Evolutionary conservation across 164 flowering plant genomes (phyloP).

Genomic region (Stephania cephalantha): DNA sequence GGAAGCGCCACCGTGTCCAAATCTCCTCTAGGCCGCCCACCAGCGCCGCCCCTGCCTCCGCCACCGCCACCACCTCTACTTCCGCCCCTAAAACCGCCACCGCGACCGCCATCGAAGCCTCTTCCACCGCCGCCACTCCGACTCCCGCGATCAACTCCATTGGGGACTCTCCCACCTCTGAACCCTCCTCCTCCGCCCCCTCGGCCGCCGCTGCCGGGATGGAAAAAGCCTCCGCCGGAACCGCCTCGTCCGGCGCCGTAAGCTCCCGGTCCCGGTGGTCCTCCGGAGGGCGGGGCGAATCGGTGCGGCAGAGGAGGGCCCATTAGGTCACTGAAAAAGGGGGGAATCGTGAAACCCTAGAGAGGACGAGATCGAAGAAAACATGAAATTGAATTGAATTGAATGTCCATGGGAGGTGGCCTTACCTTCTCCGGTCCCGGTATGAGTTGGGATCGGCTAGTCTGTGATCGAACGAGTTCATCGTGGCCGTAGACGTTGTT

Average conservation of each 20-base stretch:
- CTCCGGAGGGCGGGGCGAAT: conserved; percentile 13
- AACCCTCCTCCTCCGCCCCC: conserved; percentile 20
- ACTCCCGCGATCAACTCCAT: conserved; percentile 10
- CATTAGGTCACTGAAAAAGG: conserved; percentile 34
- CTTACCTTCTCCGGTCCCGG: conserved; percentile 33
- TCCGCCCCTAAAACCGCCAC: conserved; percentile 31
- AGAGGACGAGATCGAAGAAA: neutral
- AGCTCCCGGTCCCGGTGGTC: neutral
- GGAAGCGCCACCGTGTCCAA: conserved; percentile 66
- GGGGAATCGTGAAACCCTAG: neutral
- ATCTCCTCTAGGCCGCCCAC: conserved; percentile 42
- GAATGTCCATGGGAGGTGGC: neutral
- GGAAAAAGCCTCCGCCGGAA: conserved; percentile 16
- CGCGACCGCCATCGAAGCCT: conserved; percentile 15
- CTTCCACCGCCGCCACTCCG: conserved; percentile 29
- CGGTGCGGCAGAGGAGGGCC: conserved; percentile 23
- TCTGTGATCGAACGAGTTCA: conserved; percentile 49
- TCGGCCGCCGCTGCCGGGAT: conserved; percentile 23
- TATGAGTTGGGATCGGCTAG: conserved; percentile 60
- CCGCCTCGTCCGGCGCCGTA: conserved; percentile 24
- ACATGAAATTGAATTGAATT: neutral
- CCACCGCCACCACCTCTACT: conserved; percentile 36
- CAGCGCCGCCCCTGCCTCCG: conserved; percentile 39
- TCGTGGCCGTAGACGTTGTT: conserved; percentile 8
- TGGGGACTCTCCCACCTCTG: conserved; percentile 11